Conservation (phyloP, 805 yeast genomes). For the Ogataea siamensis region DNA sequence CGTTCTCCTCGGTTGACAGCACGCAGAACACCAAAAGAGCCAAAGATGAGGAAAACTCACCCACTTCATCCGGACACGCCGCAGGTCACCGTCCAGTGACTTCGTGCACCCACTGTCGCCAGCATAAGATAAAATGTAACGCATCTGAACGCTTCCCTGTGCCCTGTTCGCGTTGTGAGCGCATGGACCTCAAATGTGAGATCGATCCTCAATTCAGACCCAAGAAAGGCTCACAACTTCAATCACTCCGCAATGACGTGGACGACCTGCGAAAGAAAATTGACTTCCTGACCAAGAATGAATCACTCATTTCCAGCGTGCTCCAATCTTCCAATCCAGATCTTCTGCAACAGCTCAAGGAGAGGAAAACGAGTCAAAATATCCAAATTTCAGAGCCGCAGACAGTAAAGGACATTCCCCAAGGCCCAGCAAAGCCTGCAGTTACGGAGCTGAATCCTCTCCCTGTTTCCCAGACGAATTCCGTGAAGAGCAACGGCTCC, state of each 20-base stretch:
- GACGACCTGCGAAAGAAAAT: conserved; percentile 74
- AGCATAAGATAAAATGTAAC: conserved; percentile 90
- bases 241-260: conserved; percentile 77
- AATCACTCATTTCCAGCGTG: conserved; percentile 64
- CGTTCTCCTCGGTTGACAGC: conserved; percentile 1
- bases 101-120: conserved; percentile 91
- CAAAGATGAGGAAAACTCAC: conserved; percentile 14
- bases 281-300: conserved; percentile 63
- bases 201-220: conserved; percentile 92
- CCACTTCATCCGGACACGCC: conserved; percentile 20
- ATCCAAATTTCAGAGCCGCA: not conserved
- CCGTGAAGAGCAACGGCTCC: conserved; percentile 26
- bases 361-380: not conserved
- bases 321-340: conserved; percentile 37
- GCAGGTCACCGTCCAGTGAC: conserved; percentile 84
- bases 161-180: conserved; percentile 80
- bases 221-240: conserved; percentile 87
- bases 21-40: conserved; percentile 2
- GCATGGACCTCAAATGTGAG: conserved; percentile 77
- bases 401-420: not conserved
- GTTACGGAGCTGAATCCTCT: conserved; percentile 21
- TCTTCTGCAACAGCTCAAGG: conserved; percentile 3
- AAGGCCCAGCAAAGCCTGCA: conserved; percentile 14
- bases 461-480: conserved; percentile 18
- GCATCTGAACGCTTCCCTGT: conserved; percentile 80